Percentiles rank a stretch among this genome's conserved stretches.
Evolutionary conservation across 345 rosid species (phyloP).

Genomic region (Theobroma cacao): DNA sequence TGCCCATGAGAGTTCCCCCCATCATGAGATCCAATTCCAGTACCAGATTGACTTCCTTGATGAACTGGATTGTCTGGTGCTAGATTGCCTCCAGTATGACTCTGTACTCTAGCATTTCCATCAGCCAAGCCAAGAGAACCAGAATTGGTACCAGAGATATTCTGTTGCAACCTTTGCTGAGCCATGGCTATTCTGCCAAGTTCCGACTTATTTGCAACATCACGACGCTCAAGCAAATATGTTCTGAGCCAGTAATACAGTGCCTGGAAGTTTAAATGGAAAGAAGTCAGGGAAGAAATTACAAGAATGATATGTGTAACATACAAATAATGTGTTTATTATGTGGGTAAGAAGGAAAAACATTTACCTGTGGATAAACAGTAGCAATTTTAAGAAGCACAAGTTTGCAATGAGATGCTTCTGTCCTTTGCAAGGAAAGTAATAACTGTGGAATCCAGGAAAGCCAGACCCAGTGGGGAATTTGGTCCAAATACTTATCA

Average conservation of each 20-base stretch:
- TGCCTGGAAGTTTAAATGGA: conserved; percentile 49
- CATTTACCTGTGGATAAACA: conserved; percentile 81
- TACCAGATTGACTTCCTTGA: conserved; percentile 58
- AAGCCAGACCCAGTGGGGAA: conserved; percentile 99
- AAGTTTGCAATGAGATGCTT: conserved; percentile 97
- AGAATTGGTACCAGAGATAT: conserved; percentile 44
- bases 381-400: conserved; percentile 88
- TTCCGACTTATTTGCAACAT: conserved; percentile 93
- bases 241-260: conserved; percentile 98
- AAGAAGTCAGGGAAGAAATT: conserved; percentile 12
- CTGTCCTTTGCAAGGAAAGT: conserved; percentile 96
- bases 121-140: conserved; percentile 54
- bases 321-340: background rate
- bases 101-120: conserved; percentile 46
- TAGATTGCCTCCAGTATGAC: conserved; percentile 52
- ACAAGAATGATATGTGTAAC: background rate
- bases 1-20: conserved; percentile 80
- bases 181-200: conserved; percentile 74
- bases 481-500: conserved; percentile 90
- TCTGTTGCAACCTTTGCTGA: conserved; percentile 95
- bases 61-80: conserved; percentile 61
- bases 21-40: conserved; percentile 69
- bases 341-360: background rate
- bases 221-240: conserved; percentile 95
- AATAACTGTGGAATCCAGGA: conserved; percentile 96